These are phyloP conservation scores for Cryphonectria parasitica DNA, from an alignment of 2,329 filamentous ascomycete species.

Conservation along the genomic window DNA sequence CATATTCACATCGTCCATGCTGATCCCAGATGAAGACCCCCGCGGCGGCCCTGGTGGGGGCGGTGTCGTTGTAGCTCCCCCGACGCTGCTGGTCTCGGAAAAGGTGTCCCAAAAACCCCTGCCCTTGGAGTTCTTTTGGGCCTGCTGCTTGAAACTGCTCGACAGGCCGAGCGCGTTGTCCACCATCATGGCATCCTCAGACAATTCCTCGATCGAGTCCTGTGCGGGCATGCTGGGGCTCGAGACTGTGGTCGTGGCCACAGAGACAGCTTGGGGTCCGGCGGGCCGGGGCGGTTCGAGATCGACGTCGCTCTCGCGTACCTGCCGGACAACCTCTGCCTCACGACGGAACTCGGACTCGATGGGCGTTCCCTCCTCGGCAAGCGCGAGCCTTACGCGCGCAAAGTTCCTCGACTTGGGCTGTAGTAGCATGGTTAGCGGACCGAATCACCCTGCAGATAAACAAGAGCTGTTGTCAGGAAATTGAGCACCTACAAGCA, in stretches of 20 bases:
- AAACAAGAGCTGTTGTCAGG: neutral
- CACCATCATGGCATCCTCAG: constrained; percentile 71
- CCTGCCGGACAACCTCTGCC: constrained; percentile 93
- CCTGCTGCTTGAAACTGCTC: constrained; percentile 76
- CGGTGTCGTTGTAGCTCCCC: constrained; percentile 53
- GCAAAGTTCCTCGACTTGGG: constrained; percentile 97
- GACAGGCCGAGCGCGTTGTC: constrained; percentile 50
- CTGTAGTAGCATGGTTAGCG: constrained; percentile 50
- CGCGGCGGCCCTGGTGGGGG: constrained; percentile 67
- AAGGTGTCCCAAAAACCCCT: constrained; percentile 79
- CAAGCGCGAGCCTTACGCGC: constrained; percentile 84
- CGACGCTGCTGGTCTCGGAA: constrained; percentile 64
- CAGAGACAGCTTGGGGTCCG: constrained; percentile 44
- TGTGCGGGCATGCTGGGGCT: constrained; percentile 70
- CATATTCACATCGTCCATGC: constrained; percentile 72
- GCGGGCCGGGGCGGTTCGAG: constrained; percentile 50
- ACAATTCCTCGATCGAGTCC: constrained; percentile 69
- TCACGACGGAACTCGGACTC: constrained; percentile 89
- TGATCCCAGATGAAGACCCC: constrained; percentile 62
- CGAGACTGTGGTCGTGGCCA: constrained; percentile 63
- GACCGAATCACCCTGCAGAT: neutral
- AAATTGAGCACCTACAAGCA: constrained; percentile 66
- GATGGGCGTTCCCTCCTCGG: constrained; percentile 85
- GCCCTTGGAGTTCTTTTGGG: constrained; percentile 71
- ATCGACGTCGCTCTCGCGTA: constrained; percentile 77